Conservation (phyloP, 2,329 filamentous ascomycete species). For the Trichoderma brevicompactum region DNA sequence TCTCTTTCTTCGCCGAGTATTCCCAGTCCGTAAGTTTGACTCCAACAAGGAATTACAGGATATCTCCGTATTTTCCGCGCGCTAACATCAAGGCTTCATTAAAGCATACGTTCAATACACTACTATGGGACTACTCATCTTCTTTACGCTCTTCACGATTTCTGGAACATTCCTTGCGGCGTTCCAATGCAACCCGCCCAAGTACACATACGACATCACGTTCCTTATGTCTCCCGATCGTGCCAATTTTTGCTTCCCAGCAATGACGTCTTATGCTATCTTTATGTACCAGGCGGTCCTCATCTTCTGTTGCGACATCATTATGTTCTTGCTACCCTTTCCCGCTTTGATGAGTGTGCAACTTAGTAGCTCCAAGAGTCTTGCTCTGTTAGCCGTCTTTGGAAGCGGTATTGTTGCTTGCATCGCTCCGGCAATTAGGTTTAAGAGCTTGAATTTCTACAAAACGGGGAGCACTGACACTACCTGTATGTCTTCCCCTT, state of each 20-base stretch:
- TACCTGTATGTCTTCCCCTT: neutral
- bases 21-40: constrained; percentile 10
- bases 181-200: constrained; percentile 13
- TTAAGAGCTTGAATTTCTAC: constrained; percentile 16
- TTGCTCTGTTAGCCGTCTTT: constrained; percentile 4
- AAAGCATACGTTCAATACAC: constrained; percentile 11
- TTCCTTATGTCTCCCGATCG: constrained; percentile 12
- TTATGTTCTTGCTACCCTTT: constrained; percentile 9
- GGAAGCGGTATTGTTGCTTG: constrained; percentile 11
- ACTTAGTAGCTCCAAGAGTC: constrained; percentile 4
- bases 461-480: constrained; percentile 6
- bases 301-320: constrained; percentile 12
- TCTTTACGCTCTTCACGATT: constrained; percentile 6
- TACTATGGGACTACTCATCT: neutral
- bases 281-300: constrained; percentile 11
- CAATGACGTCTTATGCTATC: constrained; percentile 5
- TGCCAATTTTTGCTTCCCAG: constrained; percentile 5
- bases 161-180: constrained; percentile 13
- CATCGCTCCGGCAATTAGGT: constrained; percentile 1
- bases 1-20: constrained; percentile 15
- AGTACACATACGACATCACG: constrained; percentile 15
- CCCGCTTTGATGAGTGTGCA: constrained; percentile 14
- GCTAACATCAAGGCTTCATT: neutral
- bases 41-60: neutral
- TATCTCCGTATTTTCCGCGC: too few relatives aligned